Evolutionary conservation across 108 stramenopile species (phyloP).

Genomic region (Cyclotella baltica): DNA sequence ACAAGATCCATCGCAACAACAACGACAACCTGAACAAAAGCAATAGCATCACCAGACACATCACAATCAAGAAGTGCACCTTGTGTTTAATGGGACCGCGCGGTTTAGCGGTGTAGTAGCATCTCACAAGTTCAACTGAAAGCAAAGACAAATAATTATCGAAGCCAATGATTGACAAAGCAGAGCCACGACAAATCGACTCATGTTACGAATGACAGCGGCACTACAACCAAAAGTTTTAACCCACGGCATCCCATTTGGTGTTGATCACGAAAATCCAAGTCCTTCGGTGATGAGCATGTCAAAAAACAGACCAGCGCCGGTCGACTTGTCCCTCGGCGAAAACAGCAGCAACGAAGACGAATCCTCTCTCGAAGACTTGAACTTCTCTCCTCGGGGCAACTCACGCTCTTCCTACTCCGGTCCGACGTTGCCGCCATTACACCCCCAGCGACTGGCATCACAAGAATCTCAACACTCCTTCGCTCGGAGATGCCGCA

Average conservation of each 20-base stretch:
- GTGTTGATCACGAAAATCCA: background rate
- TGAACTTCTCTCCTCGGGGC: background rate
- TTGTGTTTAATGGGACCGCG: no score
- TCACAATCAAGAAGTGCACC: no score
- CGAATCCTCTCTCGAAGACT: background rate
- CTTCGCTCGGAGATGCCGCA: constrained; percentile 21
- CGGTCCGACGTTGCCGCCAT: background rate
- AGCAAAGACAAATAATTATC: no score
- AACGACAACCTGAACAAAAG: no score
- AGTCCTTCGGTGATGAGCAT: background rate
- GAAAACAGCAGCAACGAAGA: background rate
- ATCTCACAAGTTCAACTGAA: no score
- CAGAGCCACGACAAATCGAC: background rate
- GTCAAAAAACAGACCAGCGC: background rate
- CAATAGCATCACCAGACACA: no score
- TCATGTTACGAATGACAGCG: constrained; percentile 7
- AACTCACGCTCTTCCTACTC: background rate
- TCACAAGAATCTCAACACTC: background rate
- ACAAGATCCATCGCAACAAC: no score
- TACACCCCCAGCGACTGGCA: constrained; percentile 11
- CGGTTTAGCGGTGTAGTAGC: no score
- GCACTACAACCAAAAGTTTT: background rate
- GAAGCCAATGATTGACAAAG: background rate
- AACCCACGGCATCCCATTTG: background rate
- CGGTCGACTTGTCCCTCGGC: background rate